Conservation (phyloP, 257 asterid genomes). For the Nicotiana sylvestris region DNA sequence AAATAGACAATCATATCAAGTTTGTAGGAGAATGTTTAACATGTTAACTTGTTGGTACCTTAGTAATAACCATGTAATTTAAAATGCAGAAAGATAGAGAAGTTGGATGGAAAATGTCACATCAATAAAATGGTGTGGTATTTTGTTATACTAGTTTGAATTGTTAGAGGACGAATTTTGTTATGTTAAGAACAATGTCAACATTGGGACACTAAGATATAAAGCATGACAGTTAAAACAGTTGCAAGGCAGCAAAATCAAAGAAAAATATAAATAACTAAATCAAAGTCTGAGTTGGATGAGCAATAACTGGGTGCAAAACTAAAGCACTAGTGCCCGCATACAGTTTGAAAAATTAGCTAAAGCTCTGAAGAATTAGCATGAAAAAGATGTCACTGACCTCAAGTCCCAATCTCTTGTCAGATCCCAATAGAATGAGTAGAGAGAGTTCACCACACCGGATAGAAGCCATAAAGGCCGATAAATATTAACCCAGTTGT, state of each 20-base stretch:
- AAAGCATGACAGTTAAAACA: background rate
- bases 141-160: background rate
- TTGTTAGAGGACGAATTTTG: background rate
- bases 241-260: background rate
- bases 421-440: constrained; percentile 97
- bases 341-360: background rate
- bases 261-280: constrained; percentile 2
- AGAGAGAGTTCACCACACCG: constrained; percentile 69
- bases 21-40: background rate
- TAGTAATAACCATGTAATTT: background rate
- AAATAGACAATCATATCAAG: background rate
- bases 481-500: constrained; percentile 65
- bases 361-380: background rate
- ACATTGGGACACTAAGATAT: background rate
- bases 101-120: background rate
- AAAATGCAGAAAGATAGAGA: background rate
- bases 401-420: constrained; percentile 96
- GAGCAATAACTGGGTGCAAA: background rate
- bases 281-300: background rate
- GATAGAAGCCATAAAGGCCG: constrained; percentile 95
- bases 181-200: background rate
- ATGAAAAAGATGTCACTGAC: constrained; percentile 30
- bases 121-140: background rate
- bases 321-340: background rate
- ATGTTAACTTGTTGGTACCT: background rate